Evolutionary conservation across 306 rosid species (phyloP), one percentile per base, ranked within the genome.

Genomic region (Elaeagnus macrophylla): DNA sequence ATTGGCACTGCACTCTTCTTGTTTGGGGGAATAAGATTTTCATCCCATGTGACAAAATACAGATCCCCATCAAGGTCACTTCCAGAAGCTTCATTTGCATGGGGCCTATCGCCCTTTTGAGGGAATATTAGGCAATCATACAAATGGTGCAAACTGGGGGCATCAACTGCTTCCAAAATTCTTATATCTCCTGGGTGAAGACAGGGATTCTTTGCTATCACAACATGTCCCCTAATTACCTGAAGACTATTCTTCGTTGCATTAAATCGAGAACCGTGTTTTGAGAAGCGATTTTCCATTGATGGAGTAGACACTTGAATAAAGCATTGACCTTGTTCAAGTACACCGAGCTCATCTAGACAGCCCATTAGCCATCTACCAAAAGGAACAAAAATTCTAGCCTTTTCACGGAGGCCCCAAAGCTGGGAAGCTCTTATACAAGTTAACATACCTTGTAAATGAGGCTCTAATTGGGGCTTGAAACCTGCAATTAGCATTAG

Each of bases 41-140:
- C 81, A 78, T 86, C 94, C 96, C 95, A 91, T 7, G 96, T 91
- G 62, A 78, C 88, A 73, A 91, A 91, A 76, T 91, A 91, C 10
- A 86, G 86, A 59, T 91, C 97, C 48, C 89, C 96, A 11, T 91
- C 96, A 56, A 86, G 88, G 77, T 86, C 97, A 73, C 96, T 86
- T 68, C 95, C 97, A 72, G 96, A 86, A 70, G 97, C 96, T 75
- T 91, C 97, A 69, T 90, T 57, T 44, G 95, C 39, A 66, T 90
- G 97, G 14, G 97, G 94, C 64, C 97, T 75, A 41, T 86, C 80
- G 43, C 96, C 97, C 39, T 86, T 83, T 60, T 80, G 97, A 17
- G 97, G 96, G 72, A 91, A 91, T 64, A 91, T 75, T 42, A 84
- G 76, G 61, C 97, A 91, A 71, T 91, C 96, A 39, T 76, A 56